Evolutionary conservation across 495 filamentous ascomycete species (phyloP), one percentile per base, ranked within the genome.

Genomic region (Oidiodendron maius): DNA sequence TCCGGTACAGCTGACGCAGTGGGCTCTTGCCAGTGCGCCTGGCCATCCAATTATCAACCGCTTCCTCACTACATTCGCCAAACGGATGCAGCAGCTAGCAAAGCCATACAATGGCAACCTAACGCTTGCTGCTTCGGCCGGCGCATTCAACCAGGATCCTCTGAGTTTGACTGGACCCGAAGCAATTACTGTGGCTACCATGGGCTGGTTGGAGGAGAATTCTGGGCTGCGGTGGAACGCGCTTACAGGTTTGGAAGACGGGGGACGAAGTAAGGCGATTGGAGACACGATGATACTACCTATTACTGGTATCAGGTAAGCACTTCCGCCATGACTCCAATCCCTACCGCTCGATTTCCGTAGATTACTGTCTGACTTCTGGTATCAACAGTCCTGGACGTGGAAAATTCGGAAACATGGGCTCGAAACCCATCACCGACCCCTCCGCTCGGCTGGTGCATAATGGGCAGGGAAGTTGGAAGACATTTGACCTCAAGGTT

Each of bases 1-100:
- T 37, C 55, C 55, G 4, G 42, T 58, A 8, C 55, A 58, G 38
- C 36, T 58, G 34, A 58, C 55, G 9, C 51, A 58, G 26, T 58
- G 55, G 55, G 53, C 52, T 13, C 37, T 58, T 32, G 55, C 55
- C 6, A 34, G 42, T 24, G 40, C 53, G 15, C 46, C 55, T 20
- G 24, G 45, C 4, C 55, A 58, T 23, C 55, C 55, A 1, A 38
- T 55, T 15, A 32, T 57, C 28, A 34, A 47, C 44, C 24, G 28
- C 16, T 57, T 57, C 20, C 39, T 57, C 36, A 35, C 52, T 12
- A 50, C 41, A 22, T 47, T 57, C 12, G 23, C 22, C 13, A 15
- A 25, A 4, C 20, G 18, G 3, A 13, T 57, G 17, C 20, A 53
- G 13, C 50, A 54, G 38, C 40, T 57, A n/a, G 44, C 44, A 20